Base-by-base conservation (phyloP, 306 rosid genomes). In the Cicer judaicum region DNA sequence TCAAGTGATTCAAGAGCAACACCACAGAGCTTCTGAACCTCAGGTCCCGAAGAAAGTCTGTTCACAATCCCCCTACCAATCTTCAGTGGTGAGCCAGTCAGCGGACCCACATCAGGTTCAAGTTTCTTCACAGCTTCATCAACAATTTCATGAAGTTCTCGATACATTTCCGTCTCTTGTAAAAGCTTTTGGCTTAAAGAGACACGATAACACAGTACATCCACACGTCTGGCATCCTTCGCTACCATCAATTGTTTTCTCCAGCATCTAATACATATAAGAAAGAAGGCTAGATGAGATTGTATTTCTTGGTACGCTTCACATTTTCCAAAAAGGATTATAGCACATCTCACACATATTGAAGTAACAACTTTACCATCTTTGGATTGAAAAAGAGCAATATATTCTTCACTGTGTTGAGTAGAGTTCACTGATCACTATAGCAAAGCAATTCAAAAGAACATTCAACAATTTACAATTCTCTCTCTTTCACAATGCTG, bases 41-140 rank as follows among this genome's bases (percentile, higher is more conserved):
- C 97, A 36, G 93, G 97, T 69, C 99, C 99, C 0, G 95, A 92
- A n/a, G 97, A 89, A 78, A 94, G 99, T 88, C 99, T 88, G 81
- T 94, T 94, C 34, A 94, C 99, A 63, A 94, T 92, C 47, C 97
- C 99, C 82, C 99, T 84, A 38, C 98, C 91, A 87, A 88, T 92
- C 91, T 92, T 94, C 60, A 81, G 88, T 0, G 96, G 95, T 73
- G 88, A 82, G 43, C 90, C 91, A 61, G 85, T 85, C 69, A 94
- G 80, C 12, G 88, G 95, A 61, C 99, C 99, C 50, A 94, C 95
- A 70, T 94, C 99, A 64, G 82, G 86, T 83, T 94, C 88, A 85
- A 94, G 99, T 83, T 87, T 92, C 88, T 78, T 87, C 82, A 86
- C 85, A 8, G 93, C 97, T 48, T 89, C 93, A 74, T 81, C 82